Conservation (phyloP, 2,329 filamentous ascomycete species). For the Ophiostoma ulmi region DNA sequence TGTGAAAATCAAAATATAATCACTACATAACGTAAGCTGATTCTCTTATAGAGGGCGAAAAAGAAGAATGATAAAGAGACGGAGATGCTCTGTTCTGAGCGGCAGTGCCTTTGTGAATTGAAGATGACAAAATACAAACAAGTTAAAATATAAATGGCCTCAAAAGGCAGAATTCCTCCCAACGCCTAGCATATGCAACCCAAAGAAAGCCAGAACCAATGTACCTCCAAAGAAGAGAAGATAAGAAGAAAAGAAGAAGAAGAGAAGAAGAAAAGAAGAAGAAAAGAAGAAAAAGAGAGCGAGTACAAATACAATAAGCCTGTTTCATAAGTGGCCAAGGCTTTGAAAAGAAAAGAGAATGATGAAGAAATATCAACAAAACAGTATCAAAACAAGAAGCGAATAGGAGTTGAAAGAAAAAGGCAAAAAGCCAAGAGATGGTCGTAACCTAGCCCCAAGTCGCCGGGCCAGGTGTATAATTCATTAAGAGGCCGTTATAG, state of each 20-base stretch:
- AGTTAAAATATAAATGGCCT: background rate
- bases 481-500: background rate
- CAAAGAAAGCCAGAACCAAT: background rate
- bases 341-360: background rate
- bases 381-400: background rate
- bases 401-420: background rate
- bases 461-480: background rate
- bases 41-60: too few species aligned
- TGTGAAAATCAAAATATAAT: too few species aligned
- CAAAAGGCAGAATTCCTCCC: background rate
- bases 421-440: background rate
- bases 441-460: background rate
- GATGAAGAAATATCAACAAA: background rate
- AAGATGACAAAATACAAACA: slow-evolving; percentile 1
- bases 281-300: background rate
- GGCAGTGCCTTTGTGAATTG: background rate
- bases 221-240: slow-evolving; percentile 11
- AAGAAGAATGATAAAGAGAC: background rate
- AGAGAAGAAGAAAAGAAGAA: background rate
- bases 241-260: background rate
- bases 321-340: background rate
- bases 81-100: background rate
- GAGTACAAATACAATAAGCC: slow-evolving; percentile 11
- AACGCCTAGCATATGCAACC: slow-evolving; percentile 12
- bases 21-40: too few species aligned